Evolutionary conservation across 805 yeast species (phyloP), one percentile per base, ranked within the genome.

Genomic region (Scheffersomyces spartinae): DNA sequence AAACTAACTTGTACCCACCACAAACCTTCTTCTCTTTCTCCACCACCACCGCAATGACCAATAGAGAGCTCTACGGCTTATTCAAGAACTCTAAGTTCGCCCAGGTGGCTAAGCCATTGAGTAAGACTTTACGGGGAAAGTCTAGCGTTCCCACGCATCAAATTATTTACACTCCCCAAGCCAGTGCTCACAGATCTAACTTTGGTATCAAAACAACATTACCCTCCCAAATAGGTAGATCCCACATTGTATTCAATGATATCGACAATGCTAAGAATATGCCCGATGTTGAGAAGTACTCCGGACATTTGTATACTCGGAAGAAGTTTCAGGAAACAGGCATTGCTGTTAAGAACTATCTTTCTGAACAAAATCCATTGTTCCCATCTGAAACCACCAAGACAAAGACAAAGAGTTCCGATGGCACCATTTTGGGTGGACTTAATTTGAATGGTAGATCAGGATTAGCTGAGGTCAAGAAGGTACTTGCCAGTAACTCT

Each of bases 121-220:
- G 40, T 36, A 45, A 42, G 26, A 31, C 26, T 6, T 43, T 61
- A 30, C 44, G 64, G 29, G 50, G 46, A 4, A 38, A 40, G 13
- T 34, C 40, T 9, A 37, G 44, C 5, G 10, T 28, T 18, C 94
- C 94, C 14, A 70, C 81, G 0, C 85, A 76, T 42, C 93, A 81
- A 47, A 61, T 78, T 21, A 64, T 82, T 20, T 76, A 68, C 47
- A 74, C 91, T 0, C 73, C 80, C 26, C 69, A 74, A 25, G 61
- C 79, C 6, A 64, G 78, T 24, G 66, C 75, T 23, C 46, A 61
- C 9, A 61, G 82, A 51, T 74, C 78, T 33, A 81, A 80, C 49
- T 82, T 69, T 64, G 94, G 94, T 40, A 51, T 82, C 32, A 82
- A 82, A 44, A 58, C 74, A 23, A 59, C 79, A 12, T 53, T 82